Evolutionary conservation across 495 filamentous ascomycete genomes (phyloP).

Genomic region (Hypoxylon perforatum): DNA sequence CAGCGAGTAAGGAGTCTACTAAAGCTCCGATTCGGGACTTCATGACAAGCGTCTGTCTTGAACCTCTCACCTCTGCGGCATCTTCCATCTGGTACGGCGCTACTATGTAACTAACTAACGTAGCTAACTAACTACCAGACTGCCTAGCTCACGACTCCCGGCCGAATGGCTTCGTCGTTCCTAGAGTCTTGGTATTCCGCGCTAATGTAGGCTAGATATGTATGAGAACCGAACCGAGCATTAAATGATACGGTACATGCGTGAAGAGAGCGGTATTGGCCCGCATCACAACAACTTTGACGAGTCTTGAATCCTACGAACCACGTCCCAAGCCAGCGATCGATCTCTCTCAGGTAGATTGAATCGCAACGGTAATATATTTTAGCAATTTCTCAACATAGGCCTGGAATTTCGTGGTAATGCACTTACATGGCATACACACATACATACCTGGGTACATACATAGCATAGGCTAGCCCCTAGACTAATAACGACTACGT

Average conservation of each 20-base stretch:
- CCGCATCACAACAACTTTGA: slow-evolving; percentile 21
- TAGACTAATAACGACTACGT: neutral
- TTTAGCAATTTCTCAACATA: slow-evolving; percentile 2
- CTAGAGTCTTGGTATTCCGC: slow-evolving; percentile 23
- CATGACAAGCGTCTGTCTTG: no score
- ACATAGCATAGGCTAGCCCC: neutral
- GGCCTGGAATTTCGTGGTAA: no score
- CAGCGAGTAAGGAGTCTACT: no score
- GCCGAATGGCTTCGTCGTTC: slow-evolving; percentile 29
- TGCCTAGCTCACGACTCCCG: slow-evolving; percentile 5
- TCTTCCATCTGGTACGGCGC: no score
- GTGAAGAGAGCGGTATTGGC: slow-evolving; percentile 33
- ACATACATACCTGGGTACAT: no score
- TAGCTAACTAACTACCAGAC: no score
- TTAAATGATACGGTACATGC: slow-evolving; percentile 41
- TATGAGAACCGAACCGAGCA: slow-evolving; percentile 34
- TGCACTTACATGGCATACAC: no score
- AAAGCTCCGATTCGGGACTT: no score
- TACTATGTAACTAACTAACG: no score
- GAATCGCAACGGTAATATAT: slow-evolving; percentile 25
- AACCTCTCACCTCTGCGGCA: no score
- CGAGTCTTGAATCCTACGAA: slow-evolving; percentile 33
- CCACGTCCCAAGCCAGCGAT: slow-evolving; percentile 38
- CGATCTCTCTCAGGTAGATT: slow-evolving; percentile 34
- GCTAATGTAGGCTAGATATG: slow-evolving; percentile 35